Evolutionary conservation across 139 green algal genomes (phyloP), one percentile per base, ranked within the genome.

Genomic region (Chlamydomonas incerta): DNA sequence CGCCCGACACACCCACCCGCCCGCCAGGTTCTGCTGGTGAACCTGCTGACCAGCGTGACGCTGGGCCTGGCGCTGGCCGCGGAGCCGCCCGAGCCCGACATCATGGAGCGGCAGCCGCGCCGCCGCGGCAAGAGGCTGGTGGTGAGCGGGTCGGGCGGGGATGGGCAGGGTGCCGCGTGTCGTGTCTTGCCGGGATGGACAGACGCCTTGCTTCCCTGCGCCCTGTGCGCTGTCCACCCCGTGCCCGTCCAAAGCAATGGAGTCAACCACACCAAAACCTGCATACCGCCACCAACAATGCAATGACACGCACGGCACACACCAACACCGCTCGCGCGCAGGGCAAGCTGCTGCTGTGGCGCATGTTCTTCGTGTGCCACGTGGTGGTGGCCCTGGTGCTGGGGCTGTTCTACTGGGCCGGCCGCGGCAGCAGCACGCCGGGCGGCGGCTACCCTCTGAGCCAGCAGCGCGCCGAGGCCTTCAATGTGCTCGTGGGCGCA

Each of bases 311-410:
- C n/a, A n/a, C n/a, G n/a, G n/a, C n/a, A n/a, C n/a, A n/a, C n/a
- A n/a, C n/a, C n/a, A n/a, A n/a, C n/a, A n/a, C n/a, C n/a, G n/a
- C n/a, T n/a, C n/a, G n/a, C n/a, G n/a, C n/a, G n/a, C 20, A 29
- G 18, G 88, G 88, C 58, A 91, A 91, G 82, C 82, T 91, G 62
- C 24, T 91, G 50, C 52, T 91, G 34, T 91, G 88, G 88, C 88
- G 88, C 71, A 75, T 57, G 34, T 80, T 87, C 62, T 91, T 91
- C 37, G 88, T 91, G 76, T 89, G 70, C 65, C 72, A 85, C 57
- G 37, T 89, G 14, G 67, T 91, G 11, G 88, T 87, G 21, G 57
- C 63, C 2, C 76, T 91, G 50, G 83, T 90, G 23, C 26, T 89
- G 14, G 86, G 86, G 47, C 72, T 87, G 79, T 90, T 83, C 57